These are phyloP conservation scores for Vitis hybrid DNA, from an alignment of 177 flowering plant genomes.

Conservation along the genomic window DNA sequence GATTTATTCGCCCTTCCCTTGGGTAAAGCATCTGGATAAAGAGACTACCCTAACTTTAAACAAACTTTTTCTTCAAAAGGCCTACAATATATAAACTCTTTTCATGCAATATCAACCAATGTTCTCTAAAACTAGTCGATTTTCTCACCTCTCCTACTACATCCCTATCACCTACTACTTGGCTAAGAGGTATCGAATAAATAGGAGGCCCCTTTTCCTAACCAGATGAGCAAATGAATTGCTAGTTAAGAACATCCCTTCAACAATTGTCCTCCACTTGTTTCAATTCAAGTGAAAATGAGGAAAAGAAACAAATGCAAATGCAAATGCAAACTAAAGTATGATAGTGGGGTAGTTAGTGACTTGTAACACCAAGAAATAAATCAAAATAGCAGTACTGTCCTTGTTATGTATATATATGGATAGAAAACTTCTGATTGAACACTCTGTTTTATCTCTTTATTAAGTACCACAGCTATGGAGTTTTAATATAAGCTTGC, in stretches of 20 bases:
- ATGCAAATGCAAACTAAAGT: too few relatives aligned
- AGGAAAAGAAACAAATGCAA: background rate
- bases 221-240: background rate
- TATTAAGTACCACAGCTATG: too few relatives aligned
- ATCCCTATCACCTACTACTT: background rate
- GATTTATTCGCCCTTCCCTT: conserved; percentile 8
- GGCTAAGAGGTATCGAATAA: conserved; percentile 5
- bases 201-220: background rate
- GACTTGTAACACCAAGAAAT: too few relatives aligned
- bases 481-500: conserved; percentile 68
- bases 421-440: too few relatives aligned
- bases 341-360: too few relatives aligned
- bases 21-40: conserved; percentile 5
- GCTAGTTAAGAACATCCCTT: background rate
- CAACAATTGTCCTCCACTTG: conserved; percentile 16
- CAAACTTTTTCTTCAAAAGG: conserved; percentile 14
- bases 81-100: background rate
- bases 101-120: conserved; percentile 5
- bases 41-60: conserved; percentile 8
- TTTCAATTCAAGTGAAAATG: conserved; percentile 4
- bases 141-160: conserved; percentile 11
- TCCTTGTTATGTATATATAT: too few relatives aligned
- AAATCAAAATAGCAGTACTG: too few relatives aligned
- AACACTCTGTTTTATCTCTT: too few relatives aligned
- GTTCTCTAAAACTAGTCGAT: conserved; percentile 8